phyloP scores from a whole-genome alignment of 306 rosid genomes.

The Purshia tridentata region DNA sequence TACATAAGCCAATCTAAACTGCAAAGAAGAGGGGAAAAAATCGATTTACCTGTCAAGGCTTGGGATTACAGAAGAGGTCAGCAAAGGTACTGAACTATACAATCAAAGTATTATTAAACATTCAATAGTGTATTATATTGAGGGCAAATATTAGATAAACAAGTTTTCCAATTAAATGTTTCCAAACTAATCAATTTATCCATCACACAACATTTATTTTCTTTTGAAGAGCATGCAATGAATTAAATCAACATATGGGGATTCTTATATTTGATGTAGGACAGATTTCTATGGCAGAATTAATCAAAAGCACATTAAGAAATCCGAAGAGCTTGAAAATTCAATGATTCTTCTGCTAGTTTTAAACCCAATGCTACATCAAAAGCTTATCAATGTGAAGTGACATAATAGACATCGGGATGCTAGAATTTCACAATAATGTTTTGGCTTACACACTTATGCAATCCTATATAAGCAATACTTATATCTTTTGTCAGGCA shows the following conservation, averaged over 20 bases:
- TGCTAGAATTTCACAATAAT: too few relatives aligned
- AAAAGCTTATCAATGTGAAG: too few relatives aligned
- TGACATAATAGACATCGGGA: too few relatives aligned
- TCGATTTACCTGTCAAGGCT: neutral
- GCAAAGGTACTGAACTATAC: neutral
- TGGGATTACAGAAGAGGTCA: constrained; percentile 12
- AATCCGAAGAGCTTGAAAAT: neutral
- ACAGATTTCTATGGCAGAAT: neutral
- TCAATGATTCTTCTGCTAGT: neutral
- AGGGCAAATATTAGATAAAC: neutral
- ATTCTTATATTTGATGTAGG: neutral
- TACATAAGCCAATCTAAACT: constrained; percentile 89
- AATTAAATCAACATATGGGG: neutral
- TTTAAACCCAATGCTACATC: neutral
- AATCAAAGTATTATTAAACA: neutral
- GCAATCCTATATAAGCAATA: too few relatives aligned
- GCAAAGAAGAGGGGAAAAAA: constrained; percentile 20
- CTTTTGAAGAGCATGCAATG: neutral
- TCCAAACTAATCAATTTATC: neutral
- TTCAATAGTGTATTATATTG: neutral
- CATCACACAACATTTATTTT: neutral
- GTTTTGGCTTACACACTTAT: too few relatives aligned
- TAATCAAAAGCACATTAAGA: neutral
- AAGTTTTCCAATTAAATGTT: neutral
- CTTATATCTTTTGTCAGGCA: too few relatives aligned